Conservation (phyloP, 139 green algal species). For the Chlorella sp. region DNA sequence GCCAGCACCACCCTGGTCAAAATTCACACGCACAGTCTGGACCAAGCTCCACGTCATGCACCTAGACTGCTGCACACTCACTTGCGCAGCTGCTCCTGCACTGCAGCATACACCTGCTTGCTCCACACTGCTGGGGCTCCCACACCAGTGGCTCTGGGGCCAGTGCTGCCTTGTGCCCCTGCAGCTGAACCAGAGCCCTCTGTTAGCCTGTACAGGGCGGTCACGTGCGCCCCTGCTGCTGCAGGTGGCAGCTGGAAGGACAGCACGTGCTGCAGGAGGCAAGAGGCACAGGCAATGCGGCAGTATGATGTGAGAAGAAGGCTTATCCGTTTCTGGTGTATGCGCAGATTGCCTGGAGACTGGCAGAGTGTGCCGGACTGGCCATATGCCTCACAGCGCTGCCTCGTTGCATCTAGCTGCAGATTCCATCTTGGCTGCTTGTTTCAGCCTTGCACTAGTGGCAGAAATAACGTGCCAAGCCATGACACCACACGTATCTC, state of each 20-base stretch:
- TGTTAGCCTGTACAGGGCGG: not conserved
- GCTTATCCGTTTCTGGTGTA: too few relatives aligned
- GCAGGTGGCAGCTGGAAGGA: not conserved
- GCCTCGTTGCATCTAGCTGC: not conserved
- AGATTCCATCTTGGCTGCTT: not conserved
- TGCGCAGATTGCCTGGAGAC: too few relatives aligned
- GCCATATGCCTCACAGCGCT: too few relatives aligned
- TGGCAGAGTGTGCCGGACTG: too few relatives aligned
- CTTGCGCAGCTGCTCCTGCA: too few relatives aligned
- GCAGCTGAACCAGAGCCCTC: not conserved
- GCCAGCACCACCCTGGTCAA: not conserved
- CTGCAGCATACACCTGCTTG: too few relatives aligned
- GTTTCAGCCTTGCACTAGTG: too few relatives aligned
- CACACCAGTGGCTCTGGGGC: conserved; percentile 16
- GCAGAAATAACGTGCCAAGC: not conserved
- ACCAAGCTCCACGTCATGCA: conserved; percentile 1
- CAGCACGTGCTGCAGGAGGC: not conserved
- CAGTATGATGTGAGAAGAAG: too few relatives aligned
- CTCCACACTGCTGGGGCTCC: conserved; percentile 12
- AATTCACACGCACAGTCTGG: not conserved
- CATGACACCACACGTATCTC: not conserved
- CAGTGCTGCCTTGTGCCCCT: conserved; percentile 9
- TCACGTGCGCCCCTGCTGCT: not conserved
- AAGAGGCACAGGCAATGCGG: too few relatives aligned
- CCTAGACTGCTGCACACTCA: conserved; percentile 12